A percentile compares a stretch with the other conserved stretches of the same genome.
Conservation (phyloP, 805 yeast genomes). For the Candida oleophila region DNA sequence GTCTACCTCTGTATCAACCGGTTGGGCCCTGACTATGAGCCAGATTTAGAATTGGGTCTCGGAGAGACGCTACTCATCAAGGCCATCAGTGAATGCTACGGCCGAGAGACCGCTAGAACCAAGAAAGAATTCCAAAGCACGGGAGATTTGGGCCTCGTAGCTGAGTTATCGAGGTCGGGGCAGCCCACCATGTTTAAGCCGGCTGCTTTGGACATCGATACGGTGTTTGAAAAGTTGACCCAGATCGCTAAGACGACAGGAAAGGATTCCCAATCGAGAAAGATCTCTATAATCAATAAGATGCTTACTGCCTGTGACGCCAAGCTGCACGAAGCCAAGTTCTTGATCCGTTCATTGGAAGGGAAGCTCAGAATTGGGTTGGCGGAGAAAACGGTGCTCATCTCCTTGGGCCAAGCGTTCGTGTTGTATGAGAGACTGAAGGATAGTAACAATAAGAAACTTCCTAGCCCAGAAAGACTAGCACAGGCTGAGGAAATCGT, state of each 20-base stretch:
- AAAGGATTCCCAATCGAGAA: conserved; percentile 73
- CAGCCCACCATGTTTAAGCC: conserved; percentile 96
- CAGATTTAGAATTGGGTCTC: conserved; percentile 85
- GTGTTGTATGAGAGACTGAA: conserved; percentile 56
- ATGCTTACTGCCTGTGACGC: conserved; percentile 85
- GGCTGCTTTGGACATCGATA: conserved; percentile 66
- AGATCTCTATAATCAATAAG: conserved; percentile 75
- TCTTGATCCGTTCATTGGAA: conserved; percentile 82
- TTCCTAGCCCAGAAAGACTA: conserved; percentile 40
- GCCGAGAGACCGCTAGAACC: conserved; percentile 68
- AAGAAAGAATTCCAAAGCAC: conserved; percentile 71
- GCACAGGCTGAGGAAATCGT: conserved; percentile 73
- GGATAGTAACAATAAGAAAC: conserved; percentile 9
- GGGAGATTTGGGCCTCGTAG: conserved; percentile 92
- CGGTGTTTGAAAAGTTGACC: conserved; percentile 72
- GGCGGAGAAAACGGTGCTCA: conserved; percentile 89
- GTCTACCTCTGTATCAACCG: conserved; percentile 86
- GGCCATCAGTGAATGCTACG: conserved; percentile 88
- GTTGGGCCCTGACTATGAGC: conserved; percentile 92
- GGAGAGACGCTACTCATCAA: conserved; percentile 89
- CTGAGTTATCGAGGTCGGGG: conserved; percentile 74
- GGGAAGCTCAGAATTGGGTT: conserved; percentile 91
- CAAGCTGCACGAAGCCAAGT: conserved; percentile 74
- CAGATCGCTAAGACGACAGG: conserved; percentile 80
- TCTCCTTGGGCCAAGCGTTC: conserved; percentile 82